phyloP scores from a whole-genome alignment of 148 eudicot genomes.

The Selenicereus undatus region DNA sequence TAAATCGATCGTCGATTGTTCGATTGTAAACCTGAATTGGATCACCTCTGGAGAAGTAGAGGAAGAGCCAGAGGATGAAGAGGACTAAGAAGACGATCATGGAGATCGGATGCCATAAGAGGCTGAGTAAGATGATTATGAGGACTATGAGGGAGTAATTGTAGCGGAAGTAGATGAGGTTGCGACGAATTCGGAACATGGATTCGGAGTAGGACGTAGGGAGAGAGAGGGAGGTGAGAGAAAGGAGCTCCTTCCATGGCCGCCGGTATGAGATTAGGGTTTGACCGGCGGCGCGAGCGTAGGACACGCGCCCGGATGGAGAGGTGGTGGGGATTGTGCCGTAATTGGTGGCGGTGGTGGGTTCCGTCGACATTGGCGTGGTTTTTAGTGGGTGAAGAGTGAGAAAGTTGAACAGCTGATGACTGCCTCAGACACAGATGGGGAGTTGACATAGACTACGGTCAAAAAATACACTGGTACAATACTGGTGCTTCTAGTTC shows the following conservation, averaged over 20 bases:
- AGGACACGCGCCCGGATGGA: neutral
- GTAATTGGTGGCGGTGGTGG: neutral
- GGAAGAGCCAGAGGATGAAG: slow-evolving; percentile 47
- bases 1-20: slow-evolving; percentile 45
- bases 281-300: neutral
- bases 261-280: neutral
- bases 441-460: neutral
- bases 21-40: slow-evolving; percentile 33
- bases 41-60: slow-evolving; percentile 45
- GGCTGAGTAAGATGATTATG: neutral
- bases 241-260: neutral
- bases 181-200: neutral
- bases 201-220: slow-evolving; percentile 1
- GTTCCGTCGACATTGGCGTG: neutral
- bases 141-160: neutral
- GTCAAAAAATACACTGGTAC: no score
- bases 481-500: no score
- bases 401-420: no score
- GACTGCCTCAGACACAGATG: neutral
- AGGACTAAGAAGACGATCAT: slow-evolving; percentile 55
- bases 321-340: neutral
- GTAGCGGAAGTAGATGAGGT: neutral
- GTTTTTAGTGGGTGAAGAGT: no score
- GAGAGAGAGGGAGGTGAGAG: neutral
- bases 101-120: neutral